Base-by-base conservation (phyloP, 164 flowering plant genomes). In the Annona squamosa region DNA sequence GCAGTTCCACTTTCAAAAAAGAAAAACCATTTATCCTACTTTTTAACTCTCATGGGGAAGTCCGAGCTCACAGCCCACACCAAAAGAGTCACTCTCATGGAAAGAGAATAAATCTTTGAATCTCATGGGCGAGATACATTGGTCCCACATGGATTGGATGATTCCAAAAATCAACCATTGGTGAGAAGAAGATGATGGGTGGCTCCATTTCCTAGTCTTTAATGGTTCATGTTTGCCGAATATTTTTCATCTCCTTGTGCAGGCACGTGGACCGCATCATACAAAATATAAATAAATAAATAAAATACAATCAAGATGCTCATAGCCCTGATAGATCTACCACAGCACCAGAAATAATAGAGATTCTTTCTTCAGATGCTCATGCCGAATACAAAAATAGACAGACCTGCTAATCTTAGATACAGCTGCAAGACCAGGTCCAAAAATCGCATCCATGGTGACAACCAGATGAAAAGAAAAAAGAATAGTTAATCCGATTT, bases 1-100 rank as follows among this genome's bases (percentile, higher is more conserved):
- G 62, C 68, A 69, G 43, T 46, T 37, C 59, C 47, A 42, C 4
- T 48, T 13, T 17, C 57, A 41, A 52, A 37, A 18, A 17, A 41
- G 48, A 26, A 10, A 4, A 7, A 18, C 65, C 46, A 57, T 47
- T 37, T 43, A 17, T 71, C 63, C 37, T 26, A 26, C 44, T 26
- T 63, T 66, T 41, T 16, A 71, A 57, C 73, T 42, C 47, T 13
- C 59, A 26, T 42, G 1, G 46, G 37, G 64, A 73, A 18, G 4
- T 56, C 63, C 46, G 46, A 59, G 42, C 48, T 66, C 46, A 43
- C 4, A 26, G 19, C 4, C 13, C 69, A 69, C 41, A 76, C 72
- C 81, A 79, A 72, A 75, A 73, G 46, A 46, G 78, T 79, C 76
- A 41, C 37, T 46, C 66, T 79, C 81, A 75, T 43, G 48, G 68